These are phyloP conservation scores for Aspergillus pseudoglaucus DNA, from an alignment of 2,329 filamentous ascomycete species.

Conservation along the genomic window DNA sequence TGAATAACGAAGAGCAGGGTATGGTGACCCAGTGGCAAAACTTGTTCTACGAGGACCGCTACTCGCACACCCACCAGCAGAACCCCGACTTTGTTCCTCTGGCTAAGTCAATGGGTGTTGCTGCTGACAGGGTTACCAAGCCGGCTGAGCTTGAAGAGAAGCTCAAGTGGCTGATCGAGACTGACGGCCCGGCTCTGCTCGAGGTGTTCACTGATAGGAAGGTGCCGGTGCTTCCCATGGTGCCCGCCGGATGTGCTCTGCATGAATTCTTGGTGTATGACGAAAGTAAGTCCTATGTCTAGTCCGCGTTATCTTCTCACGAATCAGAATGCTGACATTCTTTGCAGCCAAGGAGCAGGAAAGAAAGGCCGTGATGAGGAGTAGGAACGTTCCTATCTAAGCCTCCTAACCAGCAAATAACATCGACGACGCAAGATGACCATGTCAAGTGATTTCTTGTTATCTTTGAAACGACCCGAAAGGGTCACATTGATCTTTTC, in stretches of 20 bases:
- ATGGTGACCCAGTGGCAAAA: slow-evolving; percentile 99
- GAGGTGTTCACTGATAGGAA: slow-evolving; percentile 83
- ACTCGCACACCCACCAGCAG: slow-evolving; percentile 81
- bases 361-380: slow-evolving; percentile 60
- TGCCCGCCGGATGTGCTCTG: slow-evolving; percentile 76
- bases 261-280: slow-evolving; percentile 93
- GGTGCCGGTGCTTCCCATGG: slow-evolving; percentile 90
- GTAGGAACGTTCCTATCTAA: slow-evolving; percentile 43
- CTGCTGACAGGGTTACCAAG: slow-evolving; percentile 64
- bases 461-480: slow-evolving; percentile 1
- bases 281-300: slow-evolving; percentile 50
- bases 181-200: slow-evolving; percentile 83
- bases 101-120: slow-evolving; percentile 82
- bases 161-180: slow-evolving; percentile 81
- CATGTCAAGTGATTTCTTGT: slow-evolving; percentile 14
- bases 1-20: slow-evolving; percentile 97
- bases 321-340: slow-evolving; percentile 19
- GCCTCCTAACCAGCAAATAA: slow-evolving; percentile 4
- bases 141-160: slow-evolving; percentile 70
- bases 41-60: slow-evolving; percentile 93
- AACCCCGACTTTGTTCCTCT: slow-evolving; percentile 97
- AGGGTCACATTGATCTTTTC: slow-evolving; percentile 21
- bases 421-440: slow-evolving; percentile 12
- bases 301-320: not conserved
- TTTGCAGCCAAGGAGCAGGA: slow-evolving; percentile 59